Evolutionary conservation across 305 asterid genomes (phyloP).

Genomic region (Withania somnifera): DNA sequence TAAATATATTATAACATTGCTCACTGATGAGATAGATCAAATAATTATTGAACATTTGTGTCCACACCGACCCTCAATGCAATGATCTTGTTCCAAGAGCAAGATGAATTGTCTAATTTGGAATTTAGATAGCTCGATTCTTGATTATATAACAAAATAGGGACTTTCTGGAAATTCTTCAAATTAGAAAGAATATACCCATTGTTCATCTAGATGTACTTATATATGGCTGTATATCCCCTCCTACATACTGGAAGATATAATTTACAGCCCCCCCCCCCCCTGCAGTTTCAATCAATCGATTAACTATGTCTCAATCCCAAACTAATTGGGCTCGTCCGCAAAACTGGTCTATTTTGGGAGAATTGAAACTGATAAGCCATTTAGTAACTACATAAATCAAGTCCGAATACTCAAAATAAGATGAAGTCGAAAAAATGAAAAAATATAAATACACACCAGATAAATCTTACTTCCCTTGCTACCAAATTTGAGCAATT

Average conservation of each 20-base stretch:
- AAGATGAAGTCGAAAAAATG: neutral
- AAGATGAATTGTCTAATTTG: neutral
- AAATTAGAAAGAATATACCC: neutral
- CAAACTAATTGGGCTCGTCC: neutral
- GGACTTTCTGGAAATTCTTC: neutral
- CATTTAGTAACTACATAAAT: too few relatives aligned
- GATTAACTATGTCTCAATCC: neutral
- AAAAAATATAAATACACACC: slow-evolving; percentile 15
- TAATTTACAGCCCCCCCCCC: too few relatives aligned
- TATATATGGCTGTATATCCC: neutral
- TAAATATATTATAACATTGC: neutral
- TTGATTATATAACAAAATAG: neutral
- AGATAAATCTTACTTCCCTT: slow-evolving; percentile 83
- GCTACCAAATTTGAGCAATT: slow-evolving; percentile 66
- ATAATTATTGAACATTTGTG: neutral
- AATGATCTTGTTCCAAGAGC: neutral
- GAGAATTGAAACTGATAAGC: too few relatives aligned
- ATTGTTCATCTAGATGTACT: neutral
- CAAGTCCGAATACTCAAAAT: neutral
- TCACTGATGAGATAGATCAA: neutral
- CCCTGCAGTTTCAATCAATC: neutral
- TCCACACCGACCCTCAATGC: neutral
- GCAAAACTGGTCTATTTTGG: too few relatives aligned
- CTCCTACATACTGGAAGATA: neutral
- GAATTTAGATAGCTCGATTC: neutral